Conservation (phyloP, 306 rosid species). For the Styphnolobium japonicum region DNA sequence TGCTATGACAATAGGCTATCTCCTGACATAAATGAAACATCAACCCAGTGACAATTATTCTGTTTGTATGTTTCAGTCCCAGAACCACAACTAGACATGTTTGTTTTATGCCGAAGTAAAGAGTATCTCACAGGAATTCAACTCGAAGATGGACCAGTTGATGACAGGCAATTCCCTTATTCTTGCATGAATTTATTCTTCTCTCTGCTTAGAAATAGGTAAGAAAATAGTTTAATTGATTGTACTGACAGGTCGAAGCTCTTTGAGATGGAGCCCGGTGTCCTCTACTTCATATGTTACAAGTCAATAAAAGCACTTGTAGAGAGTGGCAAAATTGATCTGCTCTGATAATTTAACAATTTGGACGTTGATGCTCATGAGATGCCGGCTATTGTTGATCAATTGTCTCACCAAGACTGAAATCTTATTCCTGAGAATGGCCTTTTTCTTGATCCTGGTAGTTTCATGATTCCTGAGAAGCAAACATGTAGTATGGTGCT, state of each 20-base stretch:
- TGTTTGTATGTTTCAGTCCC: slow-evolving; percentile 54
- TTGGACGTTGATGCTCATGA: neutral
- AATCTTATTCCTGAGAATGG: neutral
- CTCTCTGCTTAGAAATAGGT: neutral
- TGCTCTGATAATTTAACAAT: slow-evolving; percentile 28
- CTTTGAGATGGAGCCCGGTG: slow-evolving; percentile 51
- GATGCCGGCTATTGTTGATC: neutral
- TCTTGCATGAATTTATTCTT: slow-evolving; percentile 1
- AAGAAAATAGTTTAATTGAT: neutral
- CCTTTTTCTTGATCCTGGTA: neutral
- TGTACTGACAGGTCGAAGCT: slow-evolving; percentile 45
- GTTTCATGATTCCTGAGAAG: too few species aligned
- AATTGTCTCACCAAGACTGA: slow-evolving; percentile 1
- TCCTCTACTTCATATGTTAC: slow-evolving; percentile 76
- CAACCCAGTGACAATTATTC: neutral
- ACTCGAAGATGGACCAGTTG: slow-evolving; percentile 78
- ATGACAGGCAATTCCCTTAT: slow-evolving; percentile 57
- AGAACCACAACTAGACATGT: slow-evolving; percentile 69
- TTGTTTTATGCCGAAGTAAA: slow-evolving; percentile 87
- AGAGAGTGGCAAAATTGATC: slow-evolving; percentile 77
- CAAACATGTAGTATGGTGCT: neutral
- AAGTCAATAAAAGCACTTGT: slow-evolving; percentile 78
- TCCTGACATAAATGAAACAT: neutral
- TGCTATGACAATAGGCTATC: neutral
- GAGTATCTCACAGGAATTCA: slow-evolving; percentile 77